phyloP scores from a whole-genome alignment of 495 filamentous ascomycete genomes.

The Podospora pseudoanserina region DNA sequence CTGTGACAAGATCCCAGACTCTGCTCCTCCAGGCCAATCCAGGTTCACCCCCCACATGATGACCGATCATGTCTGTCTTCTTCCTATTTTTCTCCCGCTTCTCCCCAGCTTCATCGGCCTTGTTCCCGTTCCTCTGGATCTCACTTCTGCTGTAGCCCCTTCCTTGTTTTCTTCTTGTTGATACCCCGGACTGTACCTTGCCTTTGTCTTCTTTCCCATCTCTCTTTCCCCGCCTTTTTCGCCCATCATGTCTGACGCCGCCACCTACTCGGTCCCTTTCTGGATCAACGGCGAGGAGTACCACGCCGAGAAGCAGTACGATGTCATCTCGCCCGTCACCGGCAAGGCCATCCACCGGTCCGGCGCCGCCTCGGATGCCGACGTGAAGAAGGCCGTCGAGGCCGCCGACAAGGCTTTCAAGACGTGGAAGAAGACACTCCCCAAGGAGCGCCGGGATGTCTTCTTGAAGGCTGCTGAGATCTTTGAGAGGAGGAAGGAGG shows the following conservation, averaged over 20 bases:
- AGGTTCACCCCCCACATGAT: not conserved
- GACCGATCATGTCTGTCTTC: not conserved
- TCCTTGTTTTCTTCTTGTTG: not conserved
- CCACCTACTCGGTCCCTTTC: constrained; percentile 55
- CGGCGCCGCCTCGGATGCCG: constrained; percentile 58
- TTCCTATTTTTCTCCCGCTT: not conserved
- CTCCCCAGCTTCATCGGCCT: not conserved
- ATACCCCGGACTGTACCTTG: constrained; percentile 12
- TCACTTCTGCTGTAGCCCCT: not conserved
- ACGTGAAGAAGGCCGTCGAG: constrained; percentile 59
- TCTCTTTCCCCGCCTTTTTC: not conserved
- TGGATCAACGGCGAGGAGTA: constrained; percentile 69
- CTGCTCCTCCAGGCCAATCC: not conserved
- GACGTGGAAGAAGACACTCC: constrained; percentile 63
- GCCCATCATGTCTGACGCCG: constrained; percentile 10
- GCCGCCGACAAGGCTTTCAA: constrained; percentile 67
- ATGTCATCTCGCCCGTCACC: constrained; percentile 62
- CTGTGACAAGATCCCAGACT: not conserved
- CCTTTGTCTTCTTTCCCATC: not conserved
- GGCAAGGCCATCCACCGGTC: constrained; percentile 58
- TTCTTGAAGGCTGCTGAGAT: constrained; percentile 68
- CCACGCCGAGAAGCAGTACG: constrained; percentile 57
- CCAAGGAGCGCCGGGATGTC: constrained; percentile 63
- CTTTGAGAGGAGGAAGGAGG: constrained; percentile 58
- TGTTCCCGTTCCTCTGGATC: not conserved